These are phyloP conservation scores for Amanita pseudoporphyria DNA, from an alignment of 768 basidiomycete species.

Conservation along the genomic window DNA sequence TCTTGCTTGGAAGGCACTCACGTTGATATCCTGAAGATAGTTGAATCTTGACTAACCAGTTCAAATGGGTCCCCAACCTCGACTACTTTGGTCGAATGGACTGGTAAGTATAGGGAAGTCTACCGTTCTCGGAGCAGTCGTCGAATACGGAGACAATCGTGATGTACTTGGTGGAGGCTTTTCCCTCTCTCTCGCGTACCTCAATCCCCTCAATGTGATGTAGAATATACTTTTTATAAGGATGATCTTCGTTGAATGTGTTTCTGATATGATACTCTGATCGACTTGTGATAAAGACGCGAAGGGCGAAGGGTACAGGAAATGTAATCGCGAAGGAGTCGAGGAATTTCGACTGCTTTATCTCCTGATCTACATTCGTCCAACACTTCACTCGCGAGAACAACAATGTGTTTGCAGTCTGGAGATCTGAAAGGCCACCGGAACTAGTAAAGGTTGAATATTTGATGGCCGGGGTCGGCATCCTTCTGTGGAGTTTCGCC, in stretches of 20 bases:
- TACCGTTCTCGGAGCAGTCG: not conserved
- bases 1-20: not conserved
- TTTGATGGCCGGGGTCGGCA: not conserved
- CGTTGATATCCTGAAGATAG: not conserved
- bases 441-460: not conserved
- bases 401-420: not conserved
- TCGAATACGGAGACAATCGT: not conserved
- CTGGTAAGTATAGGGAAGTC: not conserved
- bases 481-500: not conserved
- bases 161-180: slow-evolving; percentile 2
- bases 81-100: not conserved
- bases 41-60: not conserved
- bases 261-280: too few species aligned
- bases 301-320: too few species aligned
- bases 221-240: too few species aligned
- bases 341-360: too few species aligned
- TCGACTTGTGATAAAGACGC: too few species aligned
- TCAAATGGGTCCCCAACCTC: not conserved
- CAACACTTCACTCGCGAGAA: not conserved
- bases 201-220: too few species aligned
- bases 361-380: not conserved
- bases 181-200: slow-evolving; percentile 4
- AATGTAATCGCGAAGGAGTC: too few species aligned
- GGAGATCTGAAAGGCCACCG: not conserved
- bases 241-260: too few species aligned